These are phyloP conservation scores for Cyberlindnera maclurae DNA, from an alignment of 805 yeast species.

Conservation along the genomic window DNA sequence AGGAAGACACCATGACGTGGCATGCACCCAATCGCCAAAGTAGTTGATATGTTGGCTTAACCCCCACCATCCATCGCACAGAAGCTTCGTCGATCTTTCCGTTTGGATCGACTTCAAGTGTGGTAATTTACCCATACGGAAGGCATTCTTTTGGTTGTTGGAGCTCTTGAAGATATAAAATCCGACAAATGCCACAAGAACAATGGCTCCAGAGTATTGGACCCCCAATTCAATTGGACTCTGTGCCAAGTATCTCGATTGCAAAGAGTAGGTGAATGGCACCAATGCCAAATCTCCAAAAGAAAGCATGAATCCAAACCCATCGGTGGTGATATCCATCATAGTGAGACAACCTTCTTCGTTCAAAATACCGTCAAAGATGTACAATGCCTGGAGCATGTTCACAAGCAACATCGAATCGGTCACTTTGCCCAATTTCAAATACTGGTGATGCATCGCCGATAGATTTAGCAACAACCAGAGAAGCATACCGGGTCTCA, in stretches of 20 bases:
- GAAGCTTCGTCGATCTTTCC: slow-evolving; percentile 66
- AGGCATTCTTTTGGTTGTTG: slow-evolving; percentile 77
- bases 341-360: slow-evolving; percentile 86
- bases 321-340: slow-evolving; percentile 96
- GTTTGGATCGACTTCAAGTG: slow-evolving; percentile 69
- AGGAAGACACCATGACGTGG: slow-evolving; percentile 87
- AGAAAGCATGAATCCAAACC: slow-evolving; percentile 93
- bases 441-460: slow-evolving; percentile 75
- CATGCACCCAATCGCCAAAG: slow-evolving; percentile 91
- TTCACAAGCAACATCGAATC: slow-evolving; percentile 71
- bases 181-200: slow-evolving; percentile 51
- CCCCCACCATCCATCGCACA: slow-evolving; percentile 96
- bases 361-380: slow-evolving; percentile 85
- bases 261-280: slow-evolving; percentile 87
- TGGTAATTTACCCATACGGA: slow-evolving; percentile 68
- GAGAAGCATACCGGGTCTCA: slow-evolving; percentile 87
- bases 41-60: slow-evolving; percentile 88
- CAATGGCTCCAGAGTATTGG: slow-evolving; percentile 30
- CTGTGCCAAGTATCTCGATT: slow-evolving; percentile 71
- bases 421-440: slow-evolving; percentile 46
- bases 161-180: slow-evolving; percentile 78
- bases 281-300: slow-evolving; percentile 92
- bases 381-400: slow-evolving; percentile 69
- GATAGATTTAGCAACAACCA: slow-evolving; percentile 79
- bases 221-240: slow-evolving; percentile 51